These are phyloP conservation scores for Mytilinidion resinicola DNA, from an alignment of 495 filamentous ascomycete genomes.

Conservation along the genomic window DNA sequence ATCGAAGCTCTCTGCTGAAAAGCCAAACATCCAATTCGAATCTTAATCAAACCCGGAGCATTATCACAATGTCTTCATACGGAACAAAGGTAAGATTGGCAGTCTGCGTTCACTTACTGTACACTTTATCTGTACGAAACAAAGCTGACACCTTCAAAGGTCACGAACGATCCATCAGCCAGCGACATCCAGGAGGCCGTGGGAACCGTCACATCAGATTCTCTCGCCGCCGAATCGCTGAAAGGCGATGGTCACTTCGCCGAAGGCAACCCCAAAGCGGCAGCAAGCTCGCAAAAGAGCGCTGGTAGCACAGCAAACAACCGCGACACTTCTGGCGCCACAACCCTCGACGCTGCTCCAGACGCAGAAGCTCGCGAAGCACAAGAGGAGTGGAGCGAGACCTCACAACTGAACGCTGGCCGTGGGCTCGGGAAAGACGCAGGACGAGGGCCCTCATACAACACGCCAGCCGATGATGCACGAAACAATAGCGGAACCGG, in stretches of 20 bases:
- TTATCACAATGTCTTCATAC: conserved; percentile 3
- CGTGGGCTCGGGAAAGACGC: conserved; percentile 30
- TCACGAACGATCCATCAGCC: conserved; percentile 45
- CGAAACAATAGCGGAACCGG: conserved; percentile 4
- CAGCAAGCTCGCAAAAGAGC: conserved; percentile 45
- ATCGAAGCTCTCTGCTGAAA: too few relatives aligned
- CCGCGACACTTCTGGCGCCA: conserved; percentile 50
- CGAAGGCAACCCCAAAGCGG: conserved; percentile 44
- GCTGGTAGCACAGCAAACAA: conserved; percentile 49
- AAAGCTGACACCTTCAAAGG: conserved; percentile 18
- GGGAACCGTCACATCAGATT: conserved; percentile 55
- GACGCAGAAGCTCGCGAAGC: conserved; percentile 46
- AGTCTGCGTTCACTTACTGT: not conserved
- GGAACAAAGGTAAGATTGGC: conserved; percentile 14
- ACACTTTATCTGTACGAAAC: not conserved
- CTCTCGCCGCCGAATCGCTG: conserved; percentile 58
- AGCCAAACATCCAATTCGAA: not conserved
- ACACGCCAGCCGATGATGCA: conserved; percentile 9
- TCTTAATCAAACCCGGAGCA: not conserved
- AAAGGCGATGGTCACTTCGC: conserved; percentile 47
- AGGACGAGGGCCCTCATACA: conserved; percentile 46
- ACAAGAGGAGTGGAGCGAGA: conserved; percentile 37
- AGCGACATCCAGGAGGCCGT: conserved; percentile 46
- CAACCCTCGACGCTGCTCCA: conserved; percentile 45
- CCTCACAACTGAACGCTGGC: conserved; percentile 20